Base-by-base conservation (phyloP, 2,329 filamentous ascomycete genomes). In the Colletotrichum higginsianum region DNA sequence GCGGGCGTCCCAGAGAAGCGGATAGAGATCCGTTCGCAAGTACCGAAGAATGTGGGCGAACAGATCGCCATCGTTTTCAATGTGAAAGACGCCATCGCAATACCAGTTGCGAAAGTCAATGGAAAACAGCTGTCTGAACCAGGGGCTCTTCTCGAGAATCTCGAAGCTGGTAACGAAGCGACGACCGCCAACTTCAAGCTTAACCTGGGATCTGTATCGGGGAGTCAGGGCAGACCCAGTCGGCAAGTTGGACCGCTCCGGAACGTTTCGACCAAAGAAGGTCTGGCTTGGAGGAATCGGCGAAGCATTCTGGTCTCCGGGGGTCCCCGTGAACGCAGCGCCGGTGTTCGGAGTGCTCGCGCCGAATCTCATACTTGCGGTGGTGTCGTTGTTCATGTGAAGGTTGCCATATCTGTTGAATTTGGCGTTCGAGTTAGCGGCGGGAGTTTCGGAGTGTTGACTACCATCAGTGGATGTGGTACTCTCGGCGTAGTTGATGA, bases 1-100 rank as follows among this genome's bases (percentile, higher is more conserved):
- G 5, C 70, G 72, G 1, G 57, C 61, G 42, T 74, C 62, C 70
- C 77, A 84, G 74, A 82, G 82, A 7, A 85, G 65, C 0, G 83
- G 81, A 64, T 78, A 78, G 21, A 77, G 72, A 8, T 77, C 76
- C 5, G 77, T 78, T 44, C 80, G 79, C 55, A 83, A 77, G 73
- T 79, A 81, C 16, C 77, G 75, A 40, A 82, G 76, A 63, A 83
- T 75, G 61, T 83, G 77, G 16, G 74, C 71, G 72, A 85, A 84
- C 7, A 81, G 64, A 3, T 76, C 76, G 0, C 79, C 77, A 65
- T 84, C 82, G 0, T 79, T 78, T 71, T 84, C 82, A 46, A 85
- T 67, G 74, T 83, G 62, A 12, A 63, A 30, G 40, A 42, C 21
- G 15, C 52, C 66, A 26, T 60, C 52, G 38, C 50, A 71, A 50